A percentile compares a stretch with the other conserved stretches of the same genome.
These are phyloP conservation scores for Neostapfia colusana DNA, from an alignment of 176 grass and related monocot genomes.

Conservation along the genomic window DNA sequence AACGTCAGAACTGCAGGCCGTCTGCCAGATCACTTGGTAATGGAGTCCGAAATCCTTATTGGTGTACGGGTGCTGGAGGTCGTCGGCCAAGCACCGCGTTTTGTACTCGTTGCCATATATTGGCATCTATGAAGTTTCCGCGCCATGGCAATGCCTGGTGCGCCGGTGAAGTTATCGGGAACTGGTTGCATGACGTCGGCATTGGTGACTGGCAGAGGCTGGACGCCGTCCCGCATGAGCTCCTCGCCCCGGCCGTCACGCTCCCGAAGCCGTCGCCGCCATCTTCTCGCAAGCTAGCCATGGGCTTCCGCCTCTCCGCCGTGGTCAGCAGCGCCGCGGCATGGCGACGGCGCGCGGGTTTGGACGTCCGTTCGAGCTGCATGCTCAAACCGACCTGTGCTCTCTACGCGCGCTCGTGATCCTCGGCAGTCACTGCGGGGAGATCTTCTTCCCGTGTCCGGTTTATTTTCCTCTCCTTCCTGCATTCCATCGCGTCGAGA, in stretches of 20 bases:
- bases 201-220: neutral
- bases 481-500: no score
- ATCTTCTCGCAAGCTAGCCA: neutral
- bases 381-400: neutral
- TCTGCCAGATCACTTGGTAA: slow-evolving; percentile 14
- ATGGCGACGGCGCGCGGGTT: slow-evolving; percentile 9
- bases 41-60: neutral
- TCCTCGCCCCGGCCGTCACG: neutral
- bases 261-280: neutral
- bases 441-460: neutral
- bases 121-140: neutral
- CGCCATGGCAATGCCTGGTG: neutral
- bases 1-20: neutral
- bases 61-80: neutral
- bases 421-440: neutral
- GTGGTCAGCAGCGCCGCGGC: slow-evolving; percentile 1
- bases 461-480: neutral
- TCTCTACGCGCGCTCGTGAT: neutral
- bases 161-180: neutral
- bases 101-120: neutral
- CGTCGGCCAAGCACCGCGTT: neutral
- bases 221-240: neutral
- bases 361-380: neutral
- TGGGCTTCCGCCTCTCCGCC: slow-evolving; percentile 1
- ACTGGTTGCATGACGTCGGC: neutral